Base-by-base conservation (phyloP, 495 filamentous ascomycete species). In the Trichoderma erinaceum region DNA sequence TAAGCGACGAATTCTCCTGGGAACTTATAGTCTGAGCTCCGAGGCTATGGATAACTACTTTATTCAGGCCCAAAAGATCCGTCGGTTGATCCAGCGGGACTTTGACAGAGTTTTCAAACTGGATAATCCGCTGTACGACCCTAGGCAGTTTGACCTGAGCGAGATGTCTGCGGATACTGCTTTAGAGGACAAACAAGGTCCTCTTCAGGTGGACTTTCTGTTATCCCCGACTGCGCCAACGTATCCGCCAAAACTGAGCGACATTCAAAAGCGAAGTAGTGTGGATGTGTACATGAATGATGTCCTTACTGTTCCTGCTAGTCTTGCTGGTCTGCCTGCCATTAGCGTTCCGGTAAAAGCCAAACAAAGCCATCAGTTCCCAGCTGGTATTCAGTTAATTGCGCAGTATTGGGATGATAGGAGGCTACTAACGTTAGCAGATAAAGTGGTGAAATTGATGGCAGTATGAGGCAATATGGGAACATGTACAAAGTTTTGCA, bases 41-140 rank as follows among this genome's bases (percentile, higher is more conserved):
- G 87, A 89, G 70, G 92, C 92, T 13, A 96, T 96, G 69, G 90
- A 97, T 72, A 98, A 98, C 74, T 97, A 98, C 76, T 99, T 99
- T 75, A 86, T 96, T 65, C 87, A 97, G 75, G 95, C 95, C 65
- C 95, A 99, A 75, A 87, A 87, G 67, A 86, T 97, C 61, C 89
- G 95, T 4, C 84, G 92, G 63, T 80, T 97, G 15, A 91, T 99
- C 6, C 87, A 90, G 75, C 77, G 80, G 25, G 96, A 99, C 71
- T 98, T 99, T 72, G 85, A 97, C 73, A 73, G 85, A 13, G 86
- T 90, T 3, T 98, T 99, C 73, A 71, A 75, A 15, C 73, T 87
- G 38, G 76, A 78, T 4, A 90, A 97, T 75, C 88, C 88, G 8
- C 82, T 98, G 12, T 74, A 78, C 21, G 77, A 79, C 66, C 65